Conservation (phyloP, 1,284 basidiomycete genomes). For the Schizophyllum commune region DNA sequence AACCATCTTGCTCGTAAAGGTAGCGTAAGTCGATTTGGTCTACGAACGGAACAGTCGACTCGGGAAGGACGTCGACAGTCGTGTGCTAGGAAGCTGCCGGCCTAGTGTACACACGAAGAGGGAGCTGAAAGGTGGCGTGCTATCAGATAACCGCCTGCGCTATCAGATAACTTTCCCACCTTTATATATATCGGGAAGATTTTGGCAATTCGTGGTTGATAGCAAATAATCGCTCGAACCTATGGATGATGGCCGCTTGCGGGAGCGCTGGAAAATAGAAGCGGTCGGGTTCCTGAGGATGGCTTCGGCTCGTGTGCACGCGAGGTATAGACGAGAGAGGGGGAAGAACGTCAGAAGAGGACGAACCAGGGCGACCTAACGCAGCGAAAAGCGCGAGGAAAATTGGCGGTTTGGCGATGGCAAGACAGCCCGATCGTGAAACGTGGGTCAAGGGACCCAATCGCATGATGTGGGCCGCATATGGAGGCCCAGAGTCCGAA, state of each 20-base stretch:
- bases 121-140: neutral
- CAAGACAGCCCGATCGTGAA: too few species aligned
- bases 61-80: neutral
- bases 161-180: neutral
- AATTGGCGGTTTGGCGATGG: too few species aligned
- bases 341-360: too few species aligned
- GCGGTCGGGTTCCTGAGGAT: neutral
- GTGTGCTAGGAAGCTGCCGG: neutral
- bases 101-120: neutral
- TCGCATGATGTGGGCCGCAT: too few species aligned
- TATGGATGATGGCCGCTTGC: neutral
- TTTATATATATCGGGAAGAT: neutral
- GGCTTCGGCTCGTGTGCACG: too few species aligned
- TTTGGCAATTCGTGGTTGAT: neutral
- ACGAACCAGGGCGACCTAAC: too few species aligned
- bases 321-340: too few species aligned
- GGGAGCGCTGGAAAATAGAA: neutral
- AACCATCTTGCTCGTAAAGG: neutral
- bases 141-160: neutral
- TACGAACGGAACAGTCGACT: neutral
- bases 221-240: neutral
- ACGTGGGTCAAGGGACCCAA: too few species aligned
- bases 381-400: too few species aligned
- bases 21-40: too few species aligned
- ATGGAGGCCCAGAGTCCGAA: too few species aligned